A percentile compares a stretch with the other conserved stretches of the same genome.
Evolutionary conservation across 345 rosid species (phyloP).

Genomic region (Salix caprea): DNA sequence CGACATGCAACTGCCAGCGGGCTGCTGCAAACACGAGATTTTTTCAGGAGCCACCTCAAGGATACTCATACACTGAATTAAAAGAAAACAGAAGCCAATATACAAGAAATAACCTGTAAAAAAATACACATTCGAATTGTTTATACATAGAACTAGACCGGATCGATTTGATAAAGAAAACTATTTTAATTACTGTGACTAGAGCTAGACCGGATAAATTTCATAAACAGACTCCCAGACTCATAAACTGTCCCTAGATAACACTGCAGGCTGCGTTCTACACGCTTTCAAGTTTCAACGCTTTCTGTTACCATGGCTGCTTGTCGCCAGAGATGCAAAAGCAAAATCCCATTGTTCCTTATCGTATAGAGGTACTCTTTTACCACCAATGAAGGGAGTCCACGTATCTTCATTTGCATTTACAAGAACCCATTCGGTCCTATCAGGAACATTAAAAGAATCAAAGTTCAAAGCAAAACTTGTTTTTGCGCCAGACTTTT

Average conservation of each 20-base stretch:
- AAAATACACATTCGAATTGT: too few relatives aligned
- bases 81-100: background rate
- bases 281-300: background rate
- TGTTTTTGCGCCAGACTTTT: conserved; percentile 17
- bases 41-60: too few relatives aligned
- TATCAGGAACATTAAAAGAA: conserved; percentile 43
- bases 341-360: conserved; percentile 46
- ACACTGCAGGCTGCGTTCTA: background rate
- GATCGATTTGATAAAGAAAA: too few relatives aligned
- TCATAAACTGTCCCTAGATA: background rate
- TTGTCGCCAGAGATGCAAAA: conserved; percentile 30
- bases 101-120: background rate
- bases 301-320: background rate
- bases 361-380: conserved; percentile 39
- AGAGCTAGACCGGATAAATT: background rate
- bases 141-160: background rate
- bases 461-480: conserved; percentile 37
- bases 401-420: conserved; percentile 35
- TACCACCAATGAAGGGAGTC: conserved; percentile 41
- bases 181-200: too few relatives aligned
- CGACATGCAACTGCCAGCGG: too few relatives aligned
- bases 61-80: too few relatives aligned
- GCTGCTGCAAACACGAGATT: too few relatives aligned
- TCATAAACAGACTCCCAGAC: background rate
- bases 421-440: conserved; percentile 50